Evolutionary conservation across 345 rosid genomes (phyloP).

Genomic region (Eucalyptus curtisii): DNA sequence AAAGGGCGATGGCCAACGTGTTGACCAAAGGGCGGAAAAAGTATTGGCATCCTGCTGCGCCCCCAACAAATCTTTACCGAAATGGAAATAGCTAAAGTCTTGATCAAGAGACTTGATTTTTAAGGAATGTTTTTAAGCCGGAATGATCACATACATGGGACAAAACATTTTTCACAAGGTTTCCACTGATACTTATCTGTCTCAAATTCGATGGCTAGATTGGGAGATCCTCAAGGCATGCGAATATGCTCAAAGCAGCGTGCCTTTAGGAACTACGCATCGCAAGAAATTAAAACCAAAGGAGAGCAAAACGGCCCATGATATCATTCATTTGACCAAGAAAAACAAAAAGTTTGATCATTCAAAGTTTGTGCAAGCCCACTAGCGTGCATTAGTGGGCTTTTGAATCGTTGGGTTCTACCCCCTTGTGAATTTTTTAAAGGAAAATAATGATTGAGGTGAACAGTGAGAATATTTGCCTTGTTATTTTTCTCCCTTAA

Average conservation of each 20-base stretch:
- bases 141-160: not conserved
- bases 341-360: no score
- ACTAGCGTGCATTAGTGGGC: not conserved
- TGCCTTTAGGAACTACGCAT: not conserved
- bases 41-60: not conserved
- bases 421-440: not conserved
- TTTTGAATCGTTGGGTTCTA: not conserved
- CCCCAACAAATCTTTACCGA: not conserved
- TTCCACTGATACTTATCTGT: not conserved
- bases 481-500: not conserved
- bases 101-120: not conserved
- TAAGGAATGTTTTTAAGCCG: not conserved
- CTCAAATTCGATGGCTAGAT: not conserved
- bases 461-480: not conserved
- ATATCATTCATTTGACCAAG: no score
- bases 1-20: not conserved
- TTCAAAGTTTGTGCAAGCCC: not conserved
- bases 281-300: not conserved
- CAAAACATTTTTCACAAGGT: not conserved
- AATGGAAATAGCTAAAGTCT: not conserved
- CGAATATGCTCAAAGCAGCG: not conserved
- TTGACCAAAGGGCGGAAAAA: not conserved
- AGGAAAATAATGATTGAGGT: not conserved
- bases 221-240: not conserved
- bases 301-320: not conserved